Evolutionary conservation across 306 rosid genomes (phyloP).

Genomic region (Trifolium fragiferum): DNA sequence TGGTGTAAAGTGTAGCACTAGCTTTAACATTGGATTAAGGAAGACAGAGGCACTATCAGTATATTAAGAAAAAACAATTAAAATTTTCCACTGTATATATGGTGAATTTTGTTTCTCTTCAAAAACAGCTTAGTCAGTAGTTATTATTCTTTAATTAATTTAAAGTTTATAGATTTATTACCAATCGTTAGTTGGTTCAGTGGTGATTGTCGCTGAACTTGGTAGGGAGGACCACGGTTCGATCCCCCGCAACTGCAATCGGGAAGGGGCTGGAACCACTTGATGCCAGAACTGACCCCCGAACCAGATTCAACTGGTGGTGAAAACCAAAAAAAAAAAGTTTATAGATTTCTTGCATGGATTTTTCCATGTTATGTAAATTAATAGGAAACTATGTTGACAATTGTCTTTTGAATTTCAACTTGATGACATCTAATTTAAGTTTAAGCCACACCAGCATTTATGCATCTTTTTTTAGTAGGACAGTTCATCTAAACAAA

Average conservation of each 20-base stretch:
- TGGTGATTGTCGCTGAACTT: too few relatives aligned
- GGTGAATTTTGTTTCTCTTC: constrained; percentile 11
- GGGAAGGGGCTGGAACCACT: too few relatives aligned
- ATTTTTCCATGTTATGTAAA: constrained; percentile 20
- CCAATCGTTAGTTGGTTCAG: too few relatives aligned
- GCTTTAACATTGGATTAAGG: constrained; percentile 65
- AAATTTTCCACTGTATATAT: neutral
- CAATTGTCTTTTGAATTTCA: constrained; percentile 9
- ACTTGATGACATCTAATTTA: constrained; percentile 28
- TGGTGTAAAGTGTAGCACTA: constrained; percentile 46
- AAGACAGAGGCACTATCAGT: constrained; percentile 65
- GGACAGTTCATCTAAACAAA: constrained; percentile 31
- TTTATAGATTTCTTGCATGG: constrained; percentile 26
- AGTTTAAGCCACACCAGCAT: constrained; percentile 25
- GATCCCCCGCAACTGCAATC: too few relatives aligned
- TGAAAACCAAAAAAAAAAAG: too few relatives aligned
- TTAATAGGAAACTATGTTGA: constrained; percentile 23
- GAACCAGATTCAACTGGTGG: too few relatives aligned
- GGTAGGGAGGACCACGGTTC: too few relatives aligned
- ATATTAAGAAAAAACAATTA: constrained; percentile 25
- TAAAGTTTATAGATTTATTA: constrained; percentile 28
- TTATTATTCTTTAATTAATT: neutral
- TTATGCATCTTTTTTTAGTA: constrained; percentile 30
- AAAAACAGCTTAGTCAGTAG: constrained; percentile 15
- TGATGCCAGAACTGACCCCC: too few relatives aligned